phyloP scores from a whole-genome alignment of 345 rosid species.

The Ailanthus altissimus region DNA sequence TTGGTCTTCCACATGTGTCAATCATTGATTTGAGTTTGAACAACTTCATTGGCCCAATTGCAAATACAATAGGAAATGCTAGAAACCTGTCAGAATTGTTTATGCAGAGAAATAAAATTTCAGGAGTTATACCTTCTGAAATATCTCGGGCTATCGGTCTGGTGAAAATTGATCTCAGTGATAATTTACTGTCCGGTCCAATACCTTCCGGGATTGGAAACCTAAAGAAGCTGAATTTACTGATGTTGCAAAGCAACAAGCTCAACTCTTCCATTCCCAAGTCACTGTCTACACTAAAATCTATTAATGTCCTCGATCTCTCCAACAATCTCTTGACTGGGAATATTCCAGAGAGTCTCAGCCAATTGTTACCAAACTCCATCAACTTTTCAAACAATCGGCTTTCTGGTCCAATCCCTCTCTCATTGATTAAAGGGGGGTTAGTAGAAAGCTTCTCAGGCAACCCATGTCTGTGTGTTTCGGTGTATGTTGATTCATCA shows the following conservation, averaged over 20 bases:
- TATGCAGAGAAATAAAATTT: conserved; percentile 66
- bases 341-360: conserved; percentile 63
- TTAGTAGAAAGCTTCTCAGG: conserved; percentile 75
- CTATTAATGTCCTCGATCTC: conserved; percentile 84
- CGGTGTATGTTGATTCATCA: conserved; percentile 47
- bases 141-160: conserved; percentile 67
- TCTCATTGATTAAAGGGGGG: conserved; percentile 67
- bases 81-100: conserved; percentile 84
- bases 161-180: conserved; percentile 89
- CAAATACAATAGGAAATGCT: conserved; percentile 51
- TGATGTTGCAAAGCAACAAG: conserved; percentile 68
- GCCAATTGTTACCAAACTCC: conserved; percentile 67
- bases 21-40: conserved; percentile 80
- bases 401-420: conserved; percentile 86
- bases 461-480: conserved; percentile 81
- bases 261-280: conserved; percentile 65
- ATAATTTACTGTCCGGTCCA: conserved; percentile 69
- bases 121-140: conserved; percentile 67
- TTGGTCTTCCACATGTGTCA: conserved; percentile 79
- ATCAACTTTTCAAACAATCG: conserved; percentile 74
- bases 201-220: conserved; percentile 76
- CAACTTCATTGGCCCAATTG: conserved; percentile 64
- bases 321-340: conserved; percentile 76
- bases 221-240: conserved; percentile 67
- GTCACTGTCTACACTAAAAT: conserved; percentile 67